A percentile compares a stretch with the other conserved stretches of the same genome.
These are phyloP conservation scores for Filosporella fistucella DNA, from an alignment of 495 filamentous ascomycete genomes.

Conservation along the genomic window DNA sequence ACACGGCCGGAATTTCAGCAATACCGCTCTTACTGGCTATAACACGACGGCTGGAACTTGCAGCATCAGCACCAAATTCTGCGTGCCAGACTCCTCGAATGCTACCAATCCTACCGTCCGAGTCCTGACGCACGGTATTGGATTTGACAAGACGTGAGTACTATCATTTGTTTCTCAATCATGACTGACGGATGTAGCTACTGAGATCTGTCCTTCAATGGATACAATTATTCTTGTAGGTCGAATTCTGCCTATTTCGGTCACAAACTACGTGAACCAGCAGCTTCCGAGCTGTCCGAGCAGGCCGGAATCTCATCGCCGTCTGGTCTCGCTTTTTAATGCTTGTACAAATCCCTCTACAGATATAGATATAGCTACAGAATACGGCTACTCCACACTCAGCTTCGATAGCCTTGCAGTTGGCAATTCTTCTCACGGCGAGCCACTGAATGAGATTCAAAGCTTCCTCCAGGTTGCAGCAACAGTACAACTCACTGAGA, in stretches of 20 bases:
- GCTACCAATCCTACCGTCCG: slow-evolving; percentile 39
- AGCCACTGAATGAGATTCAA: slow-evolving; percentile 53
- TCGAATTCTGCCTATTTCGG: too few relatives aligned
- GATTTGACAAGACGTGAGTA: slow-evolving; percentile 47
- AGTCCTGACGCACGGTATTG: slow-evolving; percentile 58
- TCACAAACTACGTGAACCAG: too few relatives aligned
- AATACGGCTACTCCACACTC: slow-evolving; percentile 50
- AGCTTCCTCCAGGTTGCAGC: slow-evolving; percentile 47
- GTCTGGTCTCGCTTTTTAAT: too few relatives aligned
- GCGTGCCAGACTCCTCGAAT: slow-evolving; percentile 29
- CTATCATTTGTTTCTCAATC: background rate
- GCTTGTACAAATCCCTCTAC: too few relatives aligned
- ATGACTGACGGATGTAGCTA: slow-evolving; percentile 34
- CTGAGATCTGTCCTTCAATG: slow-evolving; percentile 54
- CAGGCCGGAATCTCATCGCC: too few relatives aligned
- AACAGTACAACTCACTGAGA: slow-evolving; percentile 40
- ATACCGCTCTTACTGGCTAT: slow-evolving; percentile 24
- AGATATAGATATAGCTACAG: slow-evolving; percentile 50
- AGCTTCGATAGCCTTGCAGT: slow-evolving; percentile 55
- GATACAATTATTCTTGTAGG: slow-evolving; percentile 52
- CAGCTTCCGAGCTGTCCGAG: too few relatives aligned
- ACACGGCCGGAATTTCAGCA: slow-evolving; percentile 27
- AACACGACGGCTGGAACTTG: slow-evolving; percentile 36
- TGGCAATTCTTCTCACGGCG: slow-evolving; percentile 48
- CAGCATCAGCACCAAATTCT: slow-evolving; percentile 42